phyloP scores from a whole-genome alignment of 305 asterid species.

The Fraxinus nigra region DNA sequence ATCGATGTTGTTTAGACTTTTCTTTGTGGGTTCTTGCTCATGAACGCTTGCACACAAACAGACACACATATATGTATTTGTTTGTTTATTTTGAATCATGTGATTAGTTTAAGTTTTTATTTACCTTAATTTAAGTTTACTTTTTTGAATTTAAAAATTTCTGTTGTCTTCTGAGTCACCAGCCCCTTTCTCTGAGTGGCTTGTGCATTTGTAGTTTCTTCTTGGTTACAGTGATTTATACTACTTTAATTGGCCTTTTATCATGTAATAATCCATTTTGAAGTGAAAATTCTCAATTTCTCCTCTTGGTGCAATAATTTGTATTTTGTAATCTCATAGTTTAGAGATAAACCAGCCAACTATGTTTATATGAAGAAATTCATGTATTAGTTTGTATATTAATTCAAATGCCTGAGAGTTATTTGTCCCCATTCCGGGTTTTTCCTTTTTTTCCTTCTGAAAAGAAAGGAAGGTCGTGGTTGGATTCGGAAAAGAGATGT shows the following conservation, averaged over 20 bases:
- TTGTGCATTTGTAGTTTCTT: slow-evolving; percentile 1
- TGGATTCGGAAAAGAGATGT: background rate
- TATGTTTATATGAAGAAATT: background rate
- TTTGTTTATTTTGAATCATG: slow-evolving; percentile 5
- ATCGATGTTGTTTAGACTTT: background rate
- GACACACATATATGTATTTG: background rate
- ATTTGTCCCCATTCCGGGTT: background rate
- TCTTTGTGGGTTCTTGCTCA: slow-evolving; percentile 16
- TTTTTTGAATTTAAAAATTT: slow-evolving; percentile 7
- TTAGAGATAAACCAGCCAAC: background rate
- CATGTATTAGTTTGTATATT: background rate
- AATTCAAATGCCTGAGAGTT: background rate
- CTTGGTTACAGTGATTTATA: slow-evolving; percentile 14
- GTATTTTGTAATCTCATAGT: slow-evolving; percentile 5
- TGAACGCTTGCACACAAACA: slow-evolving; percentile 4
- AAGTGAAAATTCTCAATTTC: background rate
- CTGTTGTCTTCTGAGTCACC: slow-evolving; percentile 6
- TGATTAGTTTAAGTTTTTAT: slow-evolving; percentile 8
- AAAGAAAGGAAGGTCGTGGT: background rate
- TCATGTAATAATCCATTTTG: background rate
- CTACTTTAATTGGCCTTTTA: slow-evolving; percentile 14
- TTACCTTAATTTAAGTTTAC: slow-evolving; percentile 11
- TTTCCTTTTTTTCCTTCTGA: background rate
- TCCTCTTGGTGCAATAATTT: background rate
- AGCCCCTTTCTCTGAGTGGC: slow-evolving; percentile 4